Evolutionary conservation across 2,329 filamentous ascomycete genomes (phyloP), one percentile per base, ranked within the genome.

Genomic region (Sporothrix phasma): DNA sequence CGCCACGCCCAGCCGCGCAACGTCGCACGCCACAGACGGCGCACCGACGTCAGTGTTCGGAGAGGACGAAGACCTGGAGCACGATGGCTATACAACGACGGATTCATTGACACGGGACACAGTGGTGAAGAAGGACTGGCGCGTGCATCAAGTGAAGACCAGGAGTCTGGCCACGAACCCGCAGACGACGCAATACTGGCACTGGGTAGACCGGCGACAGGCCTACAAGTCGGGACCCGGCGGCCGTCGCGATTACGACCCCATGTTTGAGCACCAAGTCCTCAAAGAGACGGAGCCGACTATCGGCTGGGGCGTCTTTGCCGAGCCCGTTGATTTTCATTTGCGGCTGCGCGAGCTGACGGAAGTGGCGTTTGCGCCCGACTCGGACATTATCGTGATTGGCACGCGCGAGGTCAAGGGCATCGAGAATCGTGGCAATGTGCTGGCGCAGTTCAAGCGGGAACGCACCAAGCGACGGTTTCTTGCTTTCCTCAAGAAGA

Each of bases 181-280:
- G 2, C 69, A 74, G 13, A 78, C 81, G 5, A 83, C 80, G 13
- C 82, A 84, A 69, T 84, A 84, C 72, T 82, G 80, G 80, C 80
- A 80, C 59, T 84, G 78, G 78, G 68, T 78, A 3, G 73, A 73
- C 8, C 70, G 65, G 15, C 64, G 53, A 22, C 45, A 67, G 2
- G 63, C 64, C 7, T 31, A 64, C 26, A 29, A 26, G 19, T 47
- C 56, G 2, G 46, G 58, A 3, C 39, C 51, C 1, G 61, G 46
- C 10, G 51, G 58, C 11, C 58, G 75, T 34, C 69, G 70, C 6
- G 73, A 69, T 19, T 68, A 74, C 15, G 74, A 74, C 26, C 61
- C 71, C 24, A 68, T 74, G 56, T 80, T 84, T 62, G 79, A 84
- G 73, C 82, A 84, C 67, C 81, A 83, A 68, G 78, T 84, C 1